These are phyloP conservation scores for Mortierella hygrophila DNA, from an alignment of 192 early-diverging fungal genomes.

Conservation along the genomic window DNA sequence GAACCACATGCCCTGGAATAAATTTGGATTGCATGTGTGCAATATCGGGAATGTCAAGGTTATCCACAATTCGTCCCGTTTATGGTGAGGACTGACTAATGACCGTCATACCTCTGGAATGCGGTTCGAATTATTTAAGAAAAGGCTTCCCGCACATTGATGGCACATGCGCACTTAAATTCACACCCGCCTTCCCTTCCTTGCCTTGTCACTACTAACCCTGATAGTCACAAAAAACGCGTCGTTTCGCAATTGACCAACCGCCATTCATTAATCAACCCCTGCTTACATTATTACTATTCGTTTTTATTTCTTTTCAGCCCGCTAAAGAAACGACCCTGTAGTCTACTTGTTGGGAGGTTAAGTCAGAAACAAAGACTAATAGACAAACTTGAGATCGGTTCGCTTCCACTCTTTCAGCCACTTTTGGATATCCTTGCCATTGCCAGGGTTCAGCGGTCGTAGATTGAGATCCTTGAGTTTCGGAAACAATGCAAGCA, in stretches of 20 bases:
- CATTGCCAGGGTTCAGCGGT: neutral
- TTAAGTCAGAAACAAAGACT: neutral
- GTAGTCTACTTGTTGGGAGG: neutral
- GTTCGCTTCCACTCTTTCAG: neutral
- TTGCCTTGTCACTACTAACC: neutral
- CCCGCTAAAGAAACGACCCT: neutral
- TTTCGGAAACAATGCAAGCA: neutral
- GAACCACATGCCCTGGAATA: too few species aligned
- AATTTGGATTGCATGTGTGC: too few species aligned
- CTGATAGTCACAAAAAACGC: neutral
- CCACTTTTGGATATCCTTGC: conserved; percentile 1
- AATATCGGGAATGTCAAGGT: too few species aligned
- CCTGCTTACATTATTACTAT: neutral
- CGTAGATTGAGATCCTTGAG: conserved; percentile 1
- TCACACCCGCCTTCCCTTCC: neutral
- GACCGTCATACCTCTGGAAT: too few species aligned
- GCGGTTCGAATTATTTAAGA: too few species aligned
- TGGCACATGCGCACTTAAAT: neutral
- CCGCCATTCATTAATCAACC: neutral
- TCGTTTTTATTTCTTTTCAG: neutral
- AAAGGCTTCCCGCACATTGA: too few species aligned
- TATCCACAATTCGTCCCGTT: too few species aligned
- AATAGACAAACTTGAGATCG: neutral
- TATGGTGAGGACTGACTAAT: too few species aligned
- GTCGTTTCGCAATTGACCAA: neutral